A percentile compares a stretch with the other conserved stretches of the same genome.
Evolutionary conservation across 108 stramenopile species (phyloP).

Genomic region (Skeletonema menzelii): DNA sequence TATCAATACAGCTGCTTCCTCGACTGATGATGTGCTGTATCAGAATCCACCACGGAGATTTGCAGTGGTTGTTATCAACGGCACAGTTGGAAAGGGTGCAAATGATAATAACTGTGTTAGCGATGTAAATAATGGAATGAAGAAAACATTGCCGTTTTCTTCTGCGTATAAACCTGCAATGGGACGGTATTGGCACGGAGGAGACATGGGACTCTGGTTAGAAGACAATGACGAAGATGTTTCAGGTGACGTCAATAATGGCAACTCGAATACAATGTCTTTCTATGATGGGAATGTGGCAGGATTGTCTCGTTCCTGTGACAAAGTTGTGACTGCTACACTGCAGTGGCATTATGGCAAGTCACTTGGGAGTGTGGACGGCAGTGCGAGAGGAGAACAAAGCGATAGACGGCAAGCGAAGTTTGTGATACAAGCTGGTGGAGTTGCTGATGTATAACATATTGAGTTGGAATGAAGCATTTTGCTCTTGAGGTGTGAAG

Average conservation of each 20-base stretch:
- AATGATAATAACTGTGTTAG: neutral
- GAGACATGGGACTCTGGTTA: conserved; percentile 43
- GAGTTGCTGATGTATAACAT: conserved; percentile 22
- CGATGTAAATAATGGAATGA: neutral
- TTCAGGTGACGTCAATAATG: neutral
- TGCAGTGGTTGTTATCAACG: conserved; percentile 38
- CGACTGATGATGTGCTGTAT: neutral
- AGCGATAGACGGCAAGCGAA: neutral
- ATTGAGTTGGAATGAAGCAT: neutral
- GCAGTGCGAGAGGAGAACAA: neutral
- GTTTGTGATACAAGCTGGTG: conserved; percentile 15
- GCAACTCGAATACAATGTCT: neutral
- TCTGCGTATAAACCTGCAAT: conserved; percentile 31
- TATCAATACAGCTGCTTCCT: neutral
- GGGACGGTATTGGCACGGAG: conserved; percentile 48
- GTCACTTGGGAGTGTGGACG: neutral
- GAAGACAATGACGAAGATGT: conserved; percentile 6
- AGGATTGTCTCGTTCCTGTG: conserved; percentile 13
- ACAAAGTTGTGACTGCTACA: conserved; percentile 33
- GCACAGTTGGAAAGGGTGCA: conserved; percentile 28
- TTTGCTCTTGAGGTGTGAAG: neutral
- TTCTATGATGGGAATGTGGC: conserved; percentile 8
- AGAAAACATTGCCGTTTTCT: neutral
- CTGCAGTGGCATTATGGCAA: conserved; percentile 43
- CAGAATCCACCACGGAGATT: conserved; percentile 24